Conservation (phyloP, 352 stramenopile genomes). For the Globisporangium orthogonon region DNA sequence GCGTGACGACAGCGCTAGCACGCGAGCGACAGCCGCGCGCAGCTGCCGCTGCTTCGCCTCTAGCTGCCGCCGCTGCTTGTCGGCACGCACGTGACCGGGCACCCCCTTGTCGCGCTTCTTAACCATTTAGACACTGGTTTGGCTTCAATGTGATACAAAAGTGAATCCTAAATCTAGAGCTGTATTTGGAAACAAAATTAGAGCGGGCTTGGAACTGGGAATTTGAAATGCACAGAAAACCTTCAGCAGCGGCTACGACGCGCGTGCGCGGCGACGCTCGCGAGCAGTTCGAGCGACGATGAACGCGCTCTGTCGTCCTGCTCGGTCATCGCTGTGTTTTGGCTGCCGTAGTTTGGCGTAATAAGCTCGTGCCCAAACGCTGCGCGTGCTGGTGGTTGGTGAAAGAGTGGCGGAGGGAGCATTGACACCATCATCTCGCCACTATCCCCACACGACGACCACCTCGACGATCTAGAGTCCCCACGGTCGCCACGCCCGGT, state of each 20-base stretch:
- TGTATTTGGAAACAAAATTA: too few species aligned
- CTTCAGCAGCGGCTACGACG: slow-evolving; percentile 13
- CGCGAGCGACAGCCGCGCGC: slow-evolving; percentile 19
- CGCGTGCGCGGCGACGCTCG: slow-evolving; percentile 6
- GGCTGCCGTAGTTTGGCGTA: background rate
- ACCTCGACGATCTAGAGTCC: background rate
- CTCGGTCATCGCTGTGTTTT: background rate
- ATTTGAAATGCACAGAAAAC: background rate
- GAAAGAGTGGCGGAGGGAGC: background rate
- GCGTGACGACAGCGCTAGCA: slow-evolving; percentile 16
- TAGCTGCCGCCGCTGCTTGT: slow-evolving; percentile 28
- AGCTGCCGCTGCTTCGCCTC: slow-evolving; percentile 53
- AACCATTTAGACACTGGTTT: slow-evolving; percentile 13
- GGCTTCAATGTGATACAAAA: too few species aligned
- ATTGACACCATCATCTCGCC: background rate
- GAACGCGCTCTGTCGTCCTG: background rate
- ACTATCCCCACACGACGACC: background rate
- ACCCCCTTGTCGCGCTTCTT: slow-evolving; percentile 38
- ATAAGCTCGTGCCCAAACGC: background rate
- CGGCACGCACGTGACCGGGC: slow-evolving; percentile 15
- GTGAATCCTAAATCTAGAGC: too few species aligned
- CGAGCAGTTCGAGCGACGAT: slow-evolving; percentile 5
- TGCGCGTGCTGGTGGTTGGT: background rate
- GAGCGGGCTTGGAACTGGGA: too few species aligned
- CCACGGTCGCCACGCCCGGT: background rate